These are phyloP conservation scores for Murraya paniculata DNA, from an alignment of 345 rosid species.

Conservation along the genomic window DNA sequence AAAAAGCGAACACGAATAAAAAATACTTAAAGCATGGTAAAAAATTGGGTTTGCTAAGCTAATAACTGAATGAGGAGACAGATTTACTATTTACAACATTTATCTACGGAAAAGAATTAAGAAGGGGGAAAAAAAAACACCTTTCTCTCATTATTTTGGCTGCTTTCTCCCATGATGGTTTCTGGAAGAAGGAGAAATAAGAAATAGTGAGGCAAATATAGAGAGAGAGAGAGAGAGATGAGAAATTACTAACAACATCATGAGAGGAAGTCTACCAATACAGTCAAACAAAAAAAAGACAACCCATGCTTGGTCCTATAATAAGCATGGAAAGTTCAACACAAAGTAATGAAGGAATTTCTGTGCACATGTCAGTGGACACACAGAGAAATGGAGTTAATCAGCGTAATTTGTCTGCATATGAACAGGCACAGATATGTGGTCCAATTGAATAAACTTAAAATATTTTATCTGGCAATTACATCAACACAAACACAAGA, in stretches of 20 bases:
- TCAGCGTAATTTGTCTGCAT: not conserved
- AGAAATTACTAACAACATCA: not conserved
- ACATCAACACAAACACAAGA: not conserved
- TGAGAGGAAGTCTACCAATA: not conserved
- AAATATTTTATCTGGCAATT: not conserved
- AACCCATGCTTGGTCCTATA: not conserved
- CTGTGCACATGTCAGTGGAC: not conserved
- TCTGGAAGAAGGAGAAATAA: conserved; percentile 48
- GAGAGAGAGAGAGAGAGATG: not conserved
- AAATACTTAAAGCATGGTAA: conserved; percentile 9
- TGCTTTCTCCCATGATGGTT: conserved; percentile 98
- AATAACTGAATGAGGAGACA: not conserved
- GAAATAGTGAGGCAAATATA: conserved; percentile 10
- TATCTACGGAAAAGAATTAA: not conserved
- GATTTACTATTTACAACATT: not conserved
- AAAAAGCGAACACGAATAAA: conserved; percentile 10
- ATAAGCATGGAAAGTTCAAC: not conserved
- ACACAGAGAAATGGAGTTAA: not conserved
- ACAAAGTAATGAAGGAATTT: not conserved
- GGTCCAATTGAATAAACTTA: not conserved
- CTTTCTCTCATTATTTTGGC: conserved; percentile 78
- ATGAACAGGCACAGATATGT: not conserved
- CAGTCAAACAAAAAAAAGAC: not conserved
- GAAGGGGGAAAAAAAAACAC: conserved; percentile 25
- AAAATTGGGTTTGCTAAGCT: not conserved